These are phyloP conservation scores for Colletotrichum eremochloae DNA, from an alignment of 2,329 filamentous ascomycete species.

Conservation along the genomic window DNA sequence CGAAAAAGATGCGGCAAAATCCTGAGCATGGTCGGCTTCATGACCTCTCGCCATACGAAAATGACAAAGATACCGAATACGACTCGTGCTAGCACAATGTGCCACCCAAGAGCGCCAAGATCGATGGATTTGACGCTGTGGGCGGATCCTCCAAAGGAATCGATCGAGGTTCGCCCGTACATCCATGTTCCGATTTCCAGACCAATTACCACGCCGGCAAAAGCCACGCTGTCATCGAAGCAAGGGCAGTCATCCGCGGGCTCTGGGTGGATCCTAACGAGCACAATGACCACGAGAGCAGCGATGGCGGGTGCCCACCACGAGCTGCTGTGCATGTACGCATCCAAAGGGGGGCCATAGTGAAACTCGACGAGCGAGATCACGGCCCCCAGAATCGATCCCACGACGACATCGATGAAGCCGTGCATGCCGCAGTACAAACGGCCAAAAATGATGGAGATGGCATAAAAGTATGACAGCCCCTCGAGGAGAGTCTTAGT, in stretches of 20 bases:
- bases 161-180: slow-evolving; percentile 69
- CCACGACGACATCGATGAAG: slow-evolving; percentile 89
- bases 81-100: slow-evolving; percentile 75
- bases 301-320: slow-evolving; percentile 75
- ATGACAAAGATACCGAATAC: slow-evolving; percentile 85
- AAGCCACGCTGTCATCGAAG: slow-evolving; percentile 95
- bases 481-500: slow-evolving; percentile 74
- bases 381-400: slow-evolving; percentile 80
- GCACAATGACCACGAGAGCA: slow-evolving; percentile 75
- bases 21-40: slow-evolving; percentile 86
- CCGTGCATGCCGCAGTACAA: slow-evolving; percentile 99
- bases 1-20: slow-evolving; percentile 89
- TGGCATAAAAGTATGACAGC: slow-evolving; percentile 85
- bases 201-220: slow-evolving; percentile 90
- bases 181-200: slow-evolving; percentile 88
- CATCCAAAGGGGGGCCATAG: slow-evolving; percentile 73
- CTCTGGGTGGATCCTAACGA: slow-evolving; percentile 93
- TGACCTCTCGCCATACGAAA: slow-evolving; percentile 89
- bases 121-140: slow-evolving; percentile 71
- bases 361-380: slow-evolving; percentile 72
- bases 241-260: slow-evolving; percentile 97
- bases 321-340: slow-evolving; percentile 75
- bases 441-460: slow-evolving; percentile 90
- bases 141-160: slow-evolving; percentile 59
- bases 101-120: slow-evolving; percentile 74